Percentiles rank a stretch among this genome's conserved stretches.
Evolutionary conservation across 2,329 filamentous ascomycete species (phyloP).

Genomic region (Chaetoscypha palmicola): DNA sequence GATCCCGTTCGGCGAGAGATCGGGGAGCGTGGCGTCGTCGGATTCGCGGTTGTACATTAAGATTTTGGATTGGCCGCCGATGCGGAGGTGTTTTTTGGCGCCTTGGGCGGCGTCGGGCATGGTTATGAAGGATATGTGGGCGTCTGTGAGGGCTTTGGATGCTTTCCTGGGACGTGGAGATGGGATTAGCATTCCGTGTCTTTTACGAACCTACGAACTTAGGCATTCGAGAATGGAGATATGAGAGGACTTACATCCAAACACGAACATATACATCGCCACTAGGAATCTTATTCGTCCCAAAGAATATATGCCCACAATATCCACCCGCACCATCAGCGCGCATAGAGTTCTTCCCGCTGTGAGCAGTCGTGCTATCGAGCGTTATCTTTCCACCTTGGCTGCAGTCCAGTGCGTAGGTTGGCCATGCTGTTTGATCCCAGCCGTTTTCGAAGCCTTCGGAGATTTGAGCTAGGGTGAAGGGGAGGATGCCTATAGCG

Average conservation of each 20-base stretch:
- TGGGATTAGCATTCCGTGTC: no score
- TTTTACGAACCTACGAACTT: no score
- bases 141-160: slow-evolving; percentile 48
- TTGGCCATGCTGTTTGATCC: slow-evolving; percentile 51
- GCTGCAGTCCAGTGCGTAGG: slow-evolving; percentile 52
- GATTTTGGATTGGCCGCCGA: slow-evolving; percentile 53
- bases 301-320: slow-evolving; percentile 55
- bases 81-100: slow-evolving; percentile 51
- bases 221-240: no score
- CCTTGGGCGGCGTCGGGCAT: slow-evolving; percentile 53
- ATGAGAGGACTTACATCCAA: slow-evolving; percentile 48
- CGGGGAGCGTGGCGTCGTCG: slow-evolving; percentile 55
- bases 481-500: slow-evolving; percentile 38
- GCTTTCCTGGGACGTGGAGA: slow-evolving; percentile 47
- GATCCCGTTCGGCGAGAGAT: slow-evolving; percentile 52
- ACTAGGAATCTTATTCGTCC: slow-evolving; percentile 47
- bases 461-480: slow-evolving; percentile 45
- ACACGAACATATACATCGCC: slow-evolving; percentile 51
- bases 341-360: slow-evolving; percentile 47
- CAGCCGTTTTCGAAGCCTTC: slow-evolving; percentile 52
- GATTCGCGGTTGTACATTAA: slow-evolving; percentile 59
- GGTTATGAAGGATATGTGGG: slow-evolving; percentile 57
- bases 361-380: slow-evolving; percentile 49
- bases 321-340: slow-evolving; percentile 47
- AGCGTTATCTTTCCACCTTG: slow-evolving; percentile 49